Evolutionary conservation across 371 early-diverging fungal genomes (phyloP), one percentile per base, ranked within the genome.

Genomic region (Mucor racemosus): DNA sequence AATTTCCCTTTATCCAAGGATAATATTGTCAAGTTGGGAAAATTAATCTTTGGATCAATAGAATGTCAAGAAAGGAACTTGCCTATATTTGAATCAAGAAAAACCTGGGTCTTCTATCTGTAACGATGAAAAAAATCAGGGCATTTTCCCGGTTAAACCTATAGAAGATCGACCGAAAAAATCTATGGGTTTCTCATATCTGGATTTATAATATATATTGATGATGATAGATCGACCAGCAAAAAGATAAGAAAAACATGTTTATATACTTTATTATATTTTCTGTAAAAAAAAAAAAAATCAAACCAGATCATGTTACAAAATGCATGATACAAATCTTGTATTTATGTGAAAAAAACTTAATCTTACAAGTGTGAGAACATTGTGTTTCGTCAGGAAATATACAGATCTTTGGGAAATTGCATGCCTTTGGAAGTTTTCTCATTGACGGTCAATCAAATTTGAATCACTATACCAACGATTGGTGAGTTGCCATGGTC

Each of bases 311-410:
- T 26, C 3, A 26, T 26, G 42, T 15, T 42, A 0, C 42, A 42
- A 14, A 42, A 5, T 6, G 15, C n/a, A 42, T 15, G 5, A 42
- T 17, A 19, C 7, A 46, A 17, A 46, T 46, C 46, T 46, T 19
- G 46, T 17, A 46, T 10, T 8, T 8, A 10, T 46, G 46, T 46
- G 46, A 46, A 46, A 8, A 8, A 46, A 46, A 46, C 46, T 46
- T 46, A 46, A 46, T 46, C 46, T 46, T 46, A 19, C n/a, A 46
- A 46, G 46, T 46, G 46, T 46, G 46, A 46, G 46, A 46, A 46
- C 19, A 46, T 46, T 46, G 46, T 46, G 46, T 46, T 46, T 17
- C 46, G 17, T 46, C 46, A 7, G 46, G 17, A 8, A 46, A 46
- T 46, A 46, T 9, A 8, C 46, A 46, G 10, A 17, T 46, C 46